phyloP scores from a whole-genome alignment of 169 alveolate species.

The Plasmodium chabaudi region DNA sequence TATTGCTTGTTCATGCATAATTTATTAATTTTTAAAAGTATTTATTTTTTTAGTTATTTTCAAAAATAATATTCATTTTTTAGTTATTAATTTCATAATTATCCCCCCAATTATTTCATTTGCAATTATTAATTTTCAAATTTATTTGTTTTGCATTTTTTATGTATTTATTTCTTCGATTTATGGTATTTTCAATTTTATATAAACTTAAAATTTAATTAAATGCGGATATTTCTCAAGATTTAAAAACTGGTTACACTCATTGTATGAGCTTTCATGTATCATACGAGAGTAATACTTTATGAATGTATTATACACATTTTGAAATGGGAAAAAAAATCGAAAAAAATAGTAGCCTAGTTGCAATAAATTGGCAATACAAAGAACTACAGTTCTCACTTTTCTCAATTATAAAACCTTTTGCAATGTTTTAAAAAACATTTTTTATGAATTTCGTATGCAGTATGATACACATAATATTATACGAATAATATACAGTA shows the following conservation, averaged over 20 bases:
- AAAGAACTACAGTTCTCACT: not conserved
- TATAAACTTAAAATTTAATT: not conserved
- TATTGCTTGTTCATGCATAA: constrained; percentile 5
- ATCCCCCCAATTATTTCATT: no score
- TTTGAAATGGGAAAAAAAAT: not conserved
- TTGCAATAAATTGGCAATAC: no score
- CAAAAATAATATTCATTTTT: no score
- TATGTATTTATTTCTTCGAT: not conserved
- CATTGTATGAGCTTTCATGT: not conserved
- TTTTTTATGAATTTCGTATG: not conserved
- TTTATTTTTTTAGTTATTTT: no score
- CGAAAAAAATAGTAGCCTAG: no score
- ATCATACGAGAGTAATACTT: not conserved
- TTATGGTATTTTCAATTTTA: not conserved
- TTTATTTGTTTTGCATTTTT: not conserved
- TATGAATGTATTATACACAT: not conserved
- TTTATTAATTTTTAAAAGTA: not conserved
- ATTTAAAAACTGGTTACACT: not conserved
- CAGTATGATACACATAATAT: not conserved
- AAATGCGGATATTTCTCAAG: not conserved
- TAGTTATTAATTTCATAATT: no score
- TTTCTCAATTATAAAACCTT: not conserved
- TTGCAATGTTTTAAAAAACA: not conserved
- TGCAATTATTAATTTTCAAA: not conserved
- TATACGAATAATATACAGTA: not conserved